Conservation (phyloP, 305 asterid genomes). For the Plantago lanceolata region DNA sequence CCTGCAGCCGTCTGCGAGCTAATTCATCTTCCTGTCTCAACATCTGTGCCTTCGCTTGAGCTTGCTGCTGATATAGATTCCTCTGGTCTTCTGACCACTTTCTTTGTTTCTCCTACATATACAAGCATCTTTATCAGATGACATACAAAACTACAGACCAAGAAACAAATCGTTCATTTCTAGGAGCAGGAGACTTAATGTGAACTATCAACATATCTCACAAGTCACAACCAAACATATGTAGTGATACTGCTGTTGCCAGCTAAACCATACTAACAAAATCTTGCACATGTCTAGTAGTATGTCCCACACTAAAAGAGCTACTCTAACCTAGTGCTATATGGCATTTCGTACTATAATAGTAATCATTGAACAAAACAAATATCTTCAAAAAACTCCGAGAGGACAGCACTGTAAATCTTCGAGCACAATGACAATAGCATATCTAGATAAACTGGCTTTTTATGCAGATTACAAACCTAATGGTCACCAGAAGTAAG, state of each 20-base stretch:
- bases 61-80: conserved; percentile 71
- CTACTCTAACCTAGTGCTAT: too few species aligned
- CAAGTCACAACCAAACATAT: not conserved
- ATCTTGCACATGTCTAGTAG: not conserved
- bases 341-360: too few species aligned
- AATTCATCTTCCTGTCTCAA: conserved; percentile 92
- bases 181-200: not conserved
- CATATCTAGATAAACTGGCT: not conserved
- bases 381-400: too few species aligned
- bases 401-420: not conserved
- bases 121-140: conserved; percentile 15
- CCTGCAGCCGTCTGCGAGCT: conserved; percentile 90
- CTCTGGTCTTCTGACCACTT: conserved; percentile 93
- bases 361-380: not conserved
- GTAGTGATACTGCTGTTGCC: not conserved
- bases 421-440: too few species aligned
- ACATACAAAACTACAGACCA: conserved; percentile 1
- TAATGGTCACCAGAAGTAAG: too few species aligned
- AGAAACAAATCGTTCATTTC: conserved; percentile 12
- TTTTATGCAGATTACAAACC: not conserved
- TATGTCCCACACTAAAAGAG: not conserved
- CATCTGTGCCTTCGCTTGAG: conserved; percentile 87
- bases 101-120: conserved; percentile 65
- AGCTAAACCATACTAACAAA: not conserved
- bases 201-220: not conserved